Evolutionary conservation across 2,329 filamentous ascomycete genomes (phyloP).

Genomic region (Ceratocystiopsis brevicomis): DNA sequence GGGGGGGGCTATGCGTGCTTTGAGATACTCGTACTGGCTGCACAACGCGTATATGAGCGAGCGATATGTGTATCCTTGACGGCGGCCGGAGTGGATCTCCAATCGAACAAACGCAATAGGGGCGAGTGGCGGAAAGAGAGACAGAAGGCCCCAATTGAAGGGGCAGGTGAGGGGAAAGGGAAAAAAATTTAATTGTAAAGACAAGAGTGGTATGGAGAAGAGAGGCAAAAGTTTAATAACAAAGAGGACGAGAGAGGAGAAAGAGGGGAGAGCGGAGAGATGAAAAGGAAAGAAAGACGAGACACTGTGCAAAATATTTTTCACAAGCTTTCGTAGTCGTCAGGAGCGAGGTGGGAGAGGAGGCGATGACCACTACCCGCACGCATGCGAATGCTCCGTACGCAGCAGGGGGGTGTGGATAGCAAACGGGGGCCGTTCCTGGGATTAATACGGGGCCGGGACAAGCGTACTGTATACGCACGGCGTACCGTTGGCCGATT

Average conservation of each 20-base stretch:
- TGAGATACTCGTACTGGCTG: neutral
- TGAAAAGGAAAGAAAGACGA: neutral
- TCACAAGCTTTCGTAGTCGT: slow-evolving; percentile 1
- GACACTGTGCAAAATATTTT: neutral
- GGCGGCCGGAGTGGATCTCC: neutral
- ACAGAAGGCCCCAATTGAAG: no score
- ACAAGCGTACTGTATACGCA: no score
- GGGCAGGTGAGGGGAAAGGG: neutral
- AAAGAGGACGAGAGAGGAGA: neutral
- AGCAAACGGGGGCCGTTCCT: neutral
- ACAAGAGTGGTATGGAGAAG: neutral
- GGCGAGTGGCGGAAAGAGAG: neutral
- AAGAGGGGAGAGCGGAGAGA: neutral
- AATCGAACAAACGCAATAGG: no score
- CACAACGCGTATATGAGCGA: no score
- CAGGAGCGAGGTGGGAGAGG: no score
- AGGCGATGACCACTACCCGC: no score
- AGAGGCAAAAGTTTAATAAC: neutral
- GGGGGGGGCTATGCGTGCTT: neutral
- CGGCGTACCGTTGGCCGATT: no score
- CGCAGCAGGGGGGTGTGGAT: neutral
- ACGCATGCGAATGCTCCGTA: no score
- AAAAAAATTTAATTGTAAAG: neutral
- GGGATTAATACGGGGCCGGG: no score
- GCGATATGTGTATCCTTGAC: neutral